phyloP scores from a whole-genome alignment of 139 green algal genomes.

The Volvox africanus region DNA sequence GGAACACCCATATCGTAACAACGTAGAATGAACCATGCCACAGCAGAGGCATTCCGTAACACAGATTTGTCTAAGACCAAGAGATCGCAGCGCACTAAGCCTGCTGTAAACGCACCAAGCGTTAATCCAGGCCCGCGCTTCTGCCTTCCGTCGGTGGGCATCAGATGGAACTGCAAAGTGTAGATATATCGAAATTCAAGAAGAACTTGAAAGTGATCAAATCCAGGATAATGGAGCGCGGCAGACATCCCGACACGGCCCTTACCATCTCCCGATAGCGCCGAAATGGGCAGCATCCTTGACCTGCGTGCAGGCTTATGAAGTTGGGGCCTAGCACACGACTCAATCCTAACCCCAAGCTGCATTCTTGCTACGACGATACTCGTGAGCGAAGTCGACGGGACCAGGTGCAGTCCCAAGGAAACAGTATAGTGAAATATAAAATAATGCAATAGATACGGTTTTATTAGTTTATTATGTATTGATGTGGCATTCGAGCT shows the following conservation, averaged over 20 bases:
- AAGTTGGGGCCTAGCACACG: not conserved
- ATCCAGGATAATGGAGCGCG: not conserved
- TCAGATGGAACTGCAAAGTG: not conserved
- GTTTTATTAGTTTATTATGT: too few relatives aligned
- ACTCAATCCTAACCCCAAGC: not conserved
- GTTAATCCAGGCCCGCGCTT: conserved; percentile 45
- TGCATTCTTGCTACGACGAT: not conserved
- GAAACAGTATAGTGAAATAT: too few relatives aligned
- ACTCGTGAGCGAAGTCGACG: too few relatives aligned
- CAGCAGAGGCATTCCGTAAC: too few relatives aligned
- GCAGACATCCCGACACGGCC: not conserved
- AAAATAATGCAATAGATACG: too few relatives aligned
- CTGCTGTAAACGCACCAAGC: conserved; percentile 25
- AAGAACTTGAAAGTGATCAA: not conserved
- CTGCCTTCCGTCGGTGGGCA: conserved; percentile 19
- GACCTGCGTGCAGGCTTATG: not conserved
- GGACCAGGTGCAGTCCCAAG: too few relatives aligned
- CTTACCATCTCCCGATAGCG: not conserved
- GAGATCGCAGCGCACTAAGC: too few relatives aligned
- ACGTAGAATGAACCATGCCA: too few relatives aligned
- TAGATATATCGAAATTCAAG: not conserved
- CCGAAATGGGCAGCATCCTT: not conserved
- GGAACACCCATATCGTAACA: too few relatives aligned
- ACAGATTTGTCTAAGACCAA: too few relatives aligned
- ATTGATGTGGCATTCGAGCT: too few relatives aligned